Evolutionary conservation across 208 protist genomes (phyloP).

Genomic region (Borovskyia barvae): DNA sequence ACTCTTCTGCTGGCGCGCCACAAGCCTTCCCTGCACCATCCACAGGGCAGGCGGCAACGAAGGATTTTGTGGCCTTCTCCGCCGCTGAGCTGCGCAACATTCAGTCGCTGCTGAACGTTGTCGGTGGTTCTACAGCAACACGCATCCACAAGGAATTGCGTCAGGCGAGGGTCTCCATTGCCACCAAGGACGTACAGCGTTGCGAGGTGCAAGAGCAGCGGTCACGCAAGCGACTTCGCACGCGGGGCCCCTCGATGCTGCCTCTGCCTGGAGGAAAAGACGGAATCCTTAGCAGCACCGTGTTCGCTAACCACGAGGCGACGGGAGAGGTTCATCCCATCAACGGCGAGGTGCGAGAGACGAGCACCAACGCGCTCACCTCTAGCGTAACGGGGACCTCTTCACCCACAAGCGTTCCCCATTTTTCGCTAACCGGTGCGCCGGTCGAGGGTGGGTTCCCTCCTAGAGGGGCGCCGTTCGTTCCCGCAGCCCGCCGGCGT

Average conservation of each 20-base stretch:
- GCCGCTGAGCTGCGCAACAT: constrained; percentile 56
- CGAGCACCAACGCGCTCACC: no score
- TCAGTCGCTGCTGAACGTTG: constrained; percentile 39
- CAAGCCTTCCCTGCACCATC: neutral
- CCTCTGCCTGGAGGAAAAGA: neutral
- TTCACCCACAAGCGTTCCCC: no score
- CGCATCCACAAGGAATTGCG: constrained; percentile 29
- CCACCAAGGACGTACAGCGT: constrained; percentile 3
- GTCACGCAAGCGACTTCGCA: constrained; percentile 26
- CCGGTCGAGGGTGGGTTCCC: no score
- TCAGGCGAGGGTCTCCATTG: constrained; percentile 28
- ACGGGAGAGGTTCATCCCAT: neutral
- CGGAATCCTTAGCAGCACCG: neutral
- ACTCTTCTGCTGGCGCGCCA: neutral
- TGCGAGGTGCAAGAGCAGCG: constrained; percentile 11
- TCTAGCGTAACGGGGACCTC: no score
- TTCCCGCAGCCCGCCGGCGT: constrained; percentile 25
- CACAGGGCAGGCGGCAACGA: neutral
- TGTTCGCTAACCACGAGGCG: neutral
- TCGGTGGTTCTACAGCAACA: constrained; percentile 32
- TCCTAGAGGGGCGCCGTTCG: constrained; percentile 20
- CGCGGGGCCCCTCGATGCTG: neutral
- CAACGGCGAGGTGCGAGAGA: neutral
- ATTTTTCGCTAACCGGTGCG: no score
- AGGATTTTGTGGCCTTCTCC: constrained; percentile 17